These are phyloP conservation scores for Neurospora sp. DNA, from an alignment of 495 filamentous ascomycete species.

Conservation along the genomic window DNA sequence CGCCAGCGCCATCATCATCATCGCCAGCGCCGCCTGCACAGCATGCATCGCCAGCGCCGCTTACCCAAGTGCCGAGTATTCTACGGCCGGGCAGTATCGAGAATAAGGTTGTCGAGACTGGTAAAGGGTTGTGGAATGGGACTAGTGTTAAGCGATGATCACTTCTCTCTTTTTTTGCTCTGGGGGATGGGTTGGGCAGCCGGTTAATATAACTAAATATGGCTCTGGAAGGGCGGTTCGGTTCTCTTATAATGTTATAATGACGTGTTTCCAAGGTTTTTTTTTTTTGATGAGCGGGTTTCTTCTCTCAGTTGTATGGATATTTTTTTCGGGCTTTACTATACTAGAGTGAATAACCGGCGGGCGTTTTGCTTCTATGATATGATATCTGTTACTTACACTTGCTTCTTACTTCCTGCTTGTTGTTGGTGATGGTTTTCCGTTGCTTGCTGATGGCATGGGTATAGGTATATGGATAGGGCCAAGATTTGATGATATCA, in stretches of 20 bases:
- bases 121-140: constrained; percentile 23
- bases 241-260: background rate
- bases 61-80: constrained; percentile 13
- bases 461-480: too few species aligned
- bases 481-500: too few species aligned
- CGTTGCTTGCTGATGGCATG: background rate
- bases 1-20: constrained; percentile 2
- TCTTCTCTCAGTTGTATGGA: background rate
- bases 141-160: constrained; percentile 13
- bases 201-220: background rate
- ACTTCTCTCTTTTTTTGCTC: background rate
- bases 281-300: background rate
- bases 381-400: background rate
- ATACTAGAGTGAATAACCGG: background rate
- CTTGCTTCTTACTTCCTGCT: background rate
- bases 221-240: background rate
- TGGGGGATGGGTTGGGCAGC: too few species aligned
- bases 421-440: too few species aligned
- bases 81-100: constrained; percentile 22
- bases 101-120: constrained; percentile 24
- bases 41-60: too few species aligned
- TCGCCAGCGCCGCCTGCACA: background rate
- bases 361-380: background rate
- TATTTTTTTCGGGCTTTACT: background rate
- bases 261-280: background rate